These are phyloP conservation scores for Pichia terricola DNA, from an alignment of 1,139 yeast species.

Conservation along the genomic window DNA sequence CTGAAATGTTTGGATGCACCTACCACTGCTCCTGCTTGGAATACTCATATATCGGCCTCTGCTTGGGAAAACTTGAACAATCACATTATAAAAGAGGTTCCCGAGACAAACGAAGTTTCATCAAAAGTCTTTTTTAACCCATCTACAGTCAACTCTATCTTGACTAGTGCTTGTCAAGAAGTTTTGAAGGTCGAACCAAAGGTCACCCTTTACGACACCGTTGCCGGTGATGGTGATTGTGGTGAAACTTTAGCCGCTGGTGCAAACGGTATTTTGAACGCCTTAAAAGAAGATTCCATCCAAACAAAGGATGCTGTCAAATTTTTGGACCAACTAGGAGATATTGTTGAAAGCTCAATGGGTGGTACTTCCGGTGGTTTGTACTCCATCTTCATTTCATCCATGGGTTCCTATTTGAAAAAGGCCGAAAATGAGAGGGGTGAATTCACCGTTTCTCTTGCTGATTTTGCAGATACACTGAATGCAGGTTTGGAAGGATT, in stretches of 20 bases:
- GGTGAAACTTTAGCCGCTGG: slow-evolving; percentile 86
- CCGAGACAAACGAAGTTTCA: slow-evolving; percentile 19
- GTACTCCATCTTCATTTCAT: slow-evolving; percentile 72
- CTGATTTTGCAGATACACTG: slow-evolving; percentile 34
- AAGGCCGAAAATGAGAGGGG: slow-evolving; percentile 22
- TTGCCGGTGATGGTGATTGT: slow-evolving; percentile 96
- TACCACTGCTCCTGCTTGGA: slow-evolving; percentile 83
- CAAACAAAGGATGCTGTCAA: slow-evolving; percentile 39
- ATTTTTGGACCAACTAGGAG: slow-evolving; percentile 55
- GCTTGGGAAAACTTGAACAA: slow-evolving; percentile 30
- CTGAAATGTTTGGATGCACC: slow-evolving; percentile 52
- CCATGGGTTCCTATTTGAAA: slow-evolving; percentile 45
- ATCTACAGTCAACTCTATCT: slow-evolving; percentile 28
- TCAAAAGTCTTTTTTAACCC: slow-evolving; percentile 37
- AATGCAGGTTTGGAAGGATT: slow-evolving; percentile 50
- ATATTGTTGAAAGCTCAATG: slow-evolving; percentile 78
- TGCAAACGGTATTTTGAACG: slow-evolving; percentile 58
- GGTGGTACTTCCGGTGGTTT: slow-evolving; percentile 97
- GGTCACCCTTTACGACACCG: slow-evolving; percentile 75
- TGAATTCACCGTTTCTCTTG: slow-evolving; percentile 27
- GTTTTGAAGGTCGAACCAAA: slow-evolving; percentile 58
- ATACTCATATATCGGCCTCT: slow-evolving; percentile 24
- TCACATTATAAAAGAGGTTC: slow-evolving; percentile 28
- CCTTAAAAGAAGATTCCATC: slow-evolving; percentile 35
- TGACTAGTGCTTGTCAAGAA: slow-evolving; percentile 42